phyloP scores from a whole-genome alignment of 2,329 filamentous ascomycete genomes.

The Nigrograna mackinnonii region DNA sequence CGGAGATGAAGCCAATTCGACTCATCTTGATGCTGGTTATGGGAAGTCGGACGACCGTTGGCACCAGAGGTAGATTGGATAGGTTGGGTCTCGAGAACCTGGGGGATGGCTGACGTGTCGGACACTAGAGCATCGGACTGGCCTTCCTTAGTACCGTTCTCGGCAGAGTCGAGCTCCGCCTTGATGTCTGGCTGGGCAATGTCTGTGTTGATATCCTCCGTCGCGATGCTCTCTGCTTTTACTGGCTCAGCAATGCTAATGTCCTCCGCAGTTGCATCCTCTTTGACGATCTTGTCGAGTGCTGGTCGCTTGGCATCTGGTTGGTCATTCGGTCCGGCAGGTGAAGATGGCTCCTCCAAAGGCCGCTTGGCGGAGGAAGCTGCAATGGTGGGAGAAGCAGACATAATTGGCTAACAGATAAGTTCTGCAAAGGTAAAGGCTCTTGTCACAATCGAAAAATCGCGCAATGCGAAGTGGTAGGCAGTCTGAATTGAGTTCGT shows the following conservation, averaged over 20 bases:
- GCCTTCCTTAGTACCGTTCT: constrained; percentile 60
- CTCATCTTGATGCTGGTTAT: constrained; percentile 74
- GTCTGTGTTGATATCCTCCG: constrained; percentile 35
- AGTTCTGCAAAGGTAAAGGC: constrained; percentile 22
- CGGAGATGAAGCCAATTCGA: constrained; percentile 96
- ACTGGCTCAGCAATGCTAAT: constrained; percentile 44
- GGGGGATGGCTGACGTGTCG: constrained; percentile 52
- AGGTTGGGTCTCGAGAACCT: constrained; percentile 58
- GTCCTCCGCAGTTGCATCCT: constrained; percentile 56
- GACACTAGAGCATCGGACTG: constrained; percentile 72
- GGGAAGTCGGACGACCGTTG: constrained; percentile 53
- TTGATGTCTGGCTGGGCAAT: constrained; percentile 24
- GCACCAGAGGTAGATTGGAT: constrained; percentile 60
- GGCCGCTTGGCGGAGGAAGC: constrained; percentile 83
- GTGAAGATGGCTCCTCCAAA: constrained; percentile 94
- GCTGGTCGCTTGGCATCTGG: constrained; percentile 97
- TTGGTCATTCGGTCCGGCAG: constrained; percentile 86
- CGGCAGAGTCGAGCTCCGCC: constrained; percentile 30
- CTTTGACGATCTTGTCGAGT: constrained; percentile 86
- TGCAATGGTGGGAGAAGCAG: constrained; percentile 50
- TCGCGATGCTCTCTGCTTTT: constrained; percentile 34
- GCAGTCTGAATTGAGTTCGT: constrained; percentile 43
- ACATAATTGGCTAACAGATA: constrained; percentile 42
- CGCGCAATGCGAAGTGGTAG: constrained; percentile 30
- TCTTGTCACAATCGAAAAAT: constrained; percentile 35